Evolutionary conservation across 179 eudicot species (phyloP), one percentile per base, ranked within the genome.

Genomic region (Spinacia oleracea): DNA sequence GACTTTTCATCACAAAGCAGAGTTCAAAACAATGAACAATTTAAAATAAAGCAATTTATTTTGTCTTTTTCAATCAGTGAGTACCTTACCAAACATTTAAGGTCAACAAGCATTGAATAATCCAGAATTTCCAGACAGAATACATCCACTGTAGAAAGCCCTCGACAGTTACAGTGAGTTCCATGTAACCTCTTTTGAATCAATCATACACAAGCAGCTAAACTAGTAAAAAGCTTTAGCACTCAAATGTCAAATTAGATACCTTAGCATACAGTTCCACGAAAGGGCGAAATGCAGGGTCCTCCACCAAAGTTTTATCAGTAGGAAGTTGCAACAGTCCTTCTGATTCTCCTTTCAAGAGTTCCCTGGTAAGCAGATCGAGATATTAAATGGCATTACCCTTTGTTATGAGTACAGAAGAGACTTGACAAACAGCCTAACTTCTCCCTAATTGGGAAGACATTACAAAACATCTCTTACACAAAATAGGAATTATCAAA

Each of bases 251-350:
- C 32, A 66, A 31, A 58, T 43, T 46, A 46, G 16, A 46, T 91
- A 93, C 99, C 97, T 96, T 90, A 18, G 99, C 97, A 86, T 92
- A 93, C 46, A 96, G 89, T 77, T 93, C 98, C 66, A 96, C 97
- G 77, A 77, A 93, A 71, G 77, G 87, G 34, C 92, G 90, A 73
- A 96, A 96, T 31, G 82, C 89, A 78, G 96, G 93, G 79, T 91
- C 97, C 66, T 91, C 98, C 85, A 91, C 74, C 85, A 93, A 87
- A 70, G 89, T 91, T 73, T 73, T 83, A 79, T 92, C 99, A 42
- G 98, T 90, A 71, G 99, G 94, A 81, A 93, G 96, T 85, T 86
- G 89, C 85, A 96, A 84, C 79, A 93, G 84, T 75, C 96, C 97
- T 81, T 93, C 94, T 43, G 91, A 86, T 88, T 93, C 96, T 75